phyloP scores from a whole-genome alignment of 352 stramenopile species.

The Globisporangium perplexum region DNA sequence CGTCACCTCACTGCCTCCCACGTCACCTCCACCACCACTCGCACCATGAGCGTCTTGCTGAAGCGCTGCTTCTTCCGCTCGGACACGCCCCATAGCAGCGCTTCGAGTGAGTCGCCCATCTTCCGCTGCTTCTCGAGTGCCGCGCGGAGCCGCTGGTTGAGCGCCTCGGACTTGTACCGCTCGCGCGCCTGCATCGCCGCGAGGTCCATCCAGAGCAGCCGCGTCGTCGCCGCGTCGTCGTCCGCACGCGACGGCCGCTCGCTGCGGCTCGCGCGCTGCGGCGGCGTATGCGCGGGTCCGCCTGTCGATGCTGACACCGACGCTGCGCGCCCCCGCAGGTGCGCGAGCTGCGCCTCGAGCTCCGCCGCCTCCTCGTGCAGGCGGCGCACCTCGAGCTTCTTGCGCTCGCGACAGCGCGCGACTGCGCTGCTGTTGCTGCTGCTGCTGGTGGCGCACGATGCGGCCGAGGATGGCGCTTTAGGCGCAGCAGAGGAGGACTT shows the following conservation, averaged over 20 bases:
- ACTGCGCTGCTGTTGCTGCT: neutral
- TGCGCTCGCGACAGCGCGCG: slow-evolving; percentile 3
- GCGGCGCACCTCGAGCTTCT: slow-evolving; percentile 1
- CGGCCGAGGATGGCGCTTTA: neutral
- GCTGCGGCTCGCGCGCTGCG: neutral
- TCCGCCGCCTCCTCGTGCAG: neutral
- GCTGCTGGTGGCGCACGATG: neutral
- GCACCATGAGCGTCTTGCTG: slow-evolving; percentile 5
- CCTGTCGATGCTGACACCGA: too few relatives aligned
- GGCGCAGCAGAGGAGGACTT: neutral
- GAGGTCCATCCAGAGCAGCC: slow-evolving; percentile 31
- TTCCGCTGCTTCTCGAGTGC: slow-evolving; percentile 32
- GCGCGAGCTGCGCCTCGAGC: slow-evolving; percentile 1
- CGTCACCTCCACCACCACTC: neutral
- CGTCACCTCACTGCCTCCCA: too few relatives aligned
- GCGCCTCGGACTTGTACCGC: slow-evolving; percentile 27
- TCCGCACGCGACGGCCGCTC: neutral
- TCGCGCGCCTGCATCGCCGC: slow-evolving; percentile 33
- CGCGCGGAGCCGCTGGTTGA: slow-evolving; percentile 36
- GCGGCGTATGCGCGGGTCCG: too few relatives aligned
- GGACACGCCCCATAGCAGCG: slow-evolving; percentile 22
- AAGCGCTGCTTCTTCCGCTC: slow-evolving; percentile 6
- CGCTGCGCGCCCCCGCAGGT: neutral
- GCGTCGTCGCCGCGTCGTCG: neutral
- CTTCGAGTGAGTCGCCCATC: slow-evolving; percentile 30